These are phyloP conservation scores for Mycena galericulata DNA, from an alignment of 768 basidiomycete species.

Conservation along the genomic window DNA sequence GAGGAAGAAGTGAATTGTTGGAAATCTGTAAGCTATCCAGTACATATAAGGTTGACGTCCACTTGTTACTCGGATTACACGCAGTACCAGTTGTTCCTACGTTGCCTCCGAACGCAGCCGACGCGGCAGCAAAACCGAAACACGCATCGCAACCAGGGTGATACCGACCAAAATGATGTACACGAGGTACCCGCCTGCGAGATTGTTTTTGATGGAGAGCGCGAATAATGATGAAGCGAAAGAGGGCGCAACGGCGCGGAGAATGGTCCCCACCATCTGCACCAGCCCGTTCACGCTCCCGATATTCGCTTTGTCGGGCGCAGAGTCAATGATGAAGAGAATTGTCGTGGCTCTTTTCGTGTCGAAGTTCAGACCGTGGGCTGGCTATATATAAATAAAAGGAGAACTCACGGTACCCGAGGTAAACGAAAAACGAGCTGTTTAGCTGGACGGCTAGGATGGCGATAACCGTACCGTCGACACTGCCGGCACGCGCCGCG, in stretches of 20 bases:
- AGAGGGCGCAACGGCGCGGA: constrained; percentile 17
- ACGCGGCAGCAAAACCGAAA: too few species aligned
- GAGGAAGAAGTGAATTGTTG: too few species aligned
- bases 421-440: constrained; percentile 26
- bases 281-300: constrained; percentile 16
- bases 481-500: constrained; percentile 46
- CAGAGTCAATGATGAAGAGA: constrained; percentile 16
- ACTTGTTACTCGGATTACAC: too few species aligned
- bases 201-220: constrained; percentile 3
- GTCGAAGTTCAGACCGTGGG: too few species aligned
- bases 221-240: constrained; percentile 24
- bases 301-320: background rate
- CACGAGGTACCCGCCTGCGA: constrained; percentile 18
- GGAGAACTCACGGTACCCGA: background rate
- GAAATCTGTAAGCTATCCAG: too few species aligned
- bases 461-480: constrained; percentile 46
- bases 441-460: constrained; percentile 49
- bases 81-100: too few species aligned
- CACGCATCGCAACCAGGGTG: too few species aligned
- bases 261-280: constrained; percentile 9
- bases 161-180: background rate
- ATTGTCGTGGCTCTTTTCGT: constrained; percentile 1
- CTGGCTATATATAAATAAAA: too few species aligned
- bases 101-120: too few species aligned
- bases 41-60: too few species aligned